Conservation (phyloP, 495 filamentous ascomycete species). For the Annulohypoxylon moriforme region DNA sequence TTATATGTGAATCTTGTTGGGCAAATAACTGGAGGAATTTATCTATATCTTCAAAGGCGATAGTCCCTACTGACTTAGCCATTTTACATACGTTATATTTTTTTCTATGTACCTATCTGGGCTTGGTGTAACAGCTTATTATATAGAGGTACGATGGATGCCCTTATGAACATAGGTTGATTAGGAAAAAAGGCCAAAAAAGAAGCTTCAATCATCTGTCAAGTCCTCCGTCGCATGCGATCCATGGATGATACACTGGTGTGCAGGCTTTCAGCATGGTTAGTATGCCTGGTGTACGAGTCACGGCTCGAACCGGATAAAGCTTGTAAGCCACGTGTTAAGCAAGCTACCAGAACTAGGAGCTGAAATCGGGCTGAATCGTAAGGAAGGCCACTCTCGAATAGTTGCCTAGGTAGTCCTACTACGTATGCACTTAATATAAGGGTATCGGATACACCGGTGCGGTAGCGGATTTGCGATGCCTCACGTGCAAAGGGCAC, state of each 20-base stretch:
- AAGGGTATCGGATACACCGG: slow-evolving; percentile 2
- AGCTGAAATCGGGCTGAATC: slow-evolving; percentile 31
- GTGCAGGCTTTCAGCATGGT: background rate
- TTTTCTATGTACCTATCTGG: slow-evolving; percentile 34
- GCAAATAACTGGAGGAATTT: slow-evolving; percentile 2
- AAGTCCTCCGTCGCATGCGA: background rate
- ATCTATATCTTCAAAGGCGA: background rate
- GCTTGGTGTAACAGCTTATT: slow-evolving; percentile 29
- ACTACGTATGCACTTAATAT: background rate
- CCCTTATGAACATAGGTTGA: slow-evolving; percentile 6
- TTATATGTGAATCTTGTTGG: slow-evolving; percentile 17
- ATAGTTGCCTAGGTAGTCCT: slow-evolving; percentile 19
- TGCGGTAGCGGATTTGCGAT: background rate
- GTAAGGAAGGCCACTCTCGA: slow-evolving; percentile 20
- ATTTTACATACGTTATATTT: slow-evolving; percentile 23
- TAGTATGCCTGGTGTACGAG: slow-evolving; percentile 12
- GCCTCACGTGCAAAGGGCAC: background rate
- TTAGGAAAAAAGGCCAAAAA: slow-evolving; percentile 13
- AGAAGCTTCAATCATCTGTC: background rate
- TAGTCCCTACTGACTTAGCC: background rate
- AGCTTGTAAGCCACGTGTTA: slow-evolving; percentile 24
- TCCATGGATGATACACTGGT: background rate
- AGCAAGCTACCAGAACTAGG: background rate
- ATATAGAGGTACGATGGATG: slow-evolving; percentile 17
- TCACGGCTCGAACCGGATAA: background rate